phyloP scores from a whole-genome alignment of 352 stramenopile genomes.

The Pythium brachiatum region DNA sequence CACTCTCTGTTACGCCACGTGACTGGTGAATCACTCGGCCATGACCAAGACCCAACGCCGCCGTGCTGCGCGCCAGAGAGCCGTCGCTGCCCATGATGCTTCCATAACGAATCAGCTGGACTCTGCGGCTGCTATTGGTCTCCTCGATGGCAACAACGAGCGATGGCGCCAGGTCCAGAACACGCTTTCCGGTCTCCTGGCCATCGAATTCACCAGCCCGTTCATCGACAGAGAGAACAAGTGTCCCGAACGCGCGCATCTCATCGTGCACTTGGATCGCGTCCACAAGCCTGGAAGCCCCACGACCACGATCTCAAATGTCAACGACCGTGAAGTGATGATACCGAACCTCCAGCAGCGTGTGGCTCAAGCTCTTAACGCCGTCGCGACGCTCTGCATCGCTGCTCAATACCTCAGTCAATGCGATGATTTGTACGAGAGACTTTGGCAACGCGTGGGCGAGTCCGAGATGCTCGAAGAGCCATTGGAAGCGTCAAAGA shows the following conservation, averaged over 20 bases:
- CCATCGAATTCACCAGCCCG: background rate
- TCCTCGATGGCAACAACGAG: background rate
- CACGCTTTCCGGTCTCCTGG: background rate
- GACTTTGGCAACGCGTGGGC: background rate
- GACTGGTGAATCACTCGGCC: too few species aligned
- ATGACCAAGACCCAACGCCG: slow-evolving; percentile 2
- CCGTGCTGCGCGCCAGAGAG: background rate
- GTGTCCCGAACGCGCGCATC: background rate
- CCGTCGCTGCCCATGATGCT: background rate
- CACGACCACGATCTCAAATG: background rate
- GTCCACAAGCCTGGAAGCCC: too few species aligned
- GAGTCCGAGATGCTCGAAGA: background rate
- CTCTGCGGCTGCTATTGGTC: background rate
- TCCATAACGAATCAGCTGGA: background rate
- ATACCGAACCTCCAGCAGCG: background rate
- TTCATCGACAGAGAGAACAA: background rate
- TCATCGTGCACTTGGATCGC: background rate
- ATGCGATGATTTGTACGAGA: background rate
- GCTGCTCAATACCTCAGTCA: background rate
- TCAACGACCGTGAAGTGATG: too few species aligned
- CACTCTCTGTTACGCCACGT: too few species aligned
- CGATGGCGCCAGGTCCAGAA: background rate
- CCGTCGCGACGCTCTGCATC: background rate
- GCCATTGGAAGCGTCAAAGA: background rate
- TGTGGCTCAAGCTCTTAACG: background rate